Evolutionary conservation across 2,329 filamentous ascomycete genomes (phyloP).

Genomic region (Clarireedia sp.): DNA sequence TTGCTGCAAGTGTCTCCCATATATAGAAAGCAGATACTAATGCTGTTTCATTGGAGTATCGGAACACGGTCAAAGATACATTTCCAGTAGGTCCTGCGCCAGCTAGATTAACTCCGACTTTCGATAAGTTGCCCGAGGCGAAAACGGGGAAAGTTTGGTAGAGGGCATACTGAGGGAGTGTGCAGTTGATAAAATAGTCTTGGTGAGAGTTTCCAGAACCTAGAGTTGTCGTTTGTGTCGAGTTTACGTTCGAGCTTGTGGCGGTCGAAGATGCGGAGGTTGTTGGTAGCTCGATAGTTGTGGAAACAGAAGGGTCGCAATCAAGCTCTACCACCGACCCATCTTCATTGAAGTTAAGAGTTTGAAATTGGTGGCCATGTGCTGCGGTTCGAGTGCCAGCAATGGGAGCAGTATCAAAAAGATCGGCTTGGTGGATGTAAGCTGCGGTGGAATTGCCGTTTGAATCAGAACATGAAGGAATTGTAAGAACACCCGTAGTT

Average conservation of each 20-base stretch:
- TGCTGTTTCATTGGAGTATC: constrained; percentile 16
- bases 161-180: constrained; percentile 15
- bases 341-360: constrained; percentile 2
- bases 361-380: constrained; percentile 3
- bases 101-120: constrained; percentile 18
- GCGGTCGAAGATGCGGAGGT: not conserved
- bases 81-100: constrained; percentile 11
- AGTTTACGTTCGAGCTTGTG: not conserved
- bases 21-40: constrained; percentile 19
- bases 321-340: not conserved
- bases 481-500: constrained; percentile 16
- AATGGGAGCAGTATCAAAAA: constrained; percentile 15
- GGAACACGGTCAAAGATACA: constrained; percentile 16
- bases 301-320: not conserved
- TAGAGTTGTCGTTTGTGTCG: not conserved
- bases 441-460: constrained; percentile 1
- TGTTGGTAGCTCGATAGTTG: not conserved
- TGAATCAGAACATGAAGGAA: constrained; percentile 7
- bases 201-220: constrained; percentile 13
- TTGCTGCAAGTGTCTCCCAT: constrained; percentile 19
- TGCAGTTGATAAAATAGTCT: constrained; percentile 12
- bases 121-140: constrained; percentile 12
- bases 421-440: constrained; percentile 21
- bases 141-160: constrained; percentile 20
- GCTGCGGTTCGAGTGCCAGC: constrained; percentile 8